Conservation (phyloP, 164 flowering plant genomes). For the Kalanchoe fedtschenkoi region DNA sequence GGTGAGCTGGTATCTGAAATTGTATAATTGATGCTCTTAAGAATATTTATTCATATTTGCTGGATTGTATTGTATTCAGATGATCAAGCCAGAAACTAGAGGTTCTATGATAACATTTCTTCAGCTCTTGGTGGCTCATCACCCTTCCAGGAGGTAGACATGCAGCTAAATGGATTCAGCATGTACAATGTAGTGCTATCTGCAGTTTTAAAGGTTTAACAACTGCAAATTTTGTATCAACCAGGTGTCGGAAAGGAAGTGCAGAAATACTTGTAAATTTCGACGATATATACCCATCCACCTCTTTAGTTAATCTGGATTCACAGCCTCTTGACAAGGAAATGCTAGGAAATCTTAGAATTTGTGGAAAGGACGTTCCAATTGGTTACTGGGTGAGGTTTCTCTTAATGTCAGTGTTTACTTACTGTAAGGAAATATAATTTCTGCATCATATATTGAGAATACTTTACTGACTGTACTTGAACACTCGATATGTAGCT, state of each 20-base stretch:
- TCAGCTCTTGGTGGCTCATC: conserved; percentile 81
- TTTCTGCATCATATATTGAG: no score
- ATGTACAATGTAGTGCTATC: conserved; percentile 1
- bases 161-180: background rate
- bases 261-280: conserved; percentile 80
- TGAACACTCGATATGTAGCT: no score
- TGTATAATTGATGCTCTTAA: background rate
- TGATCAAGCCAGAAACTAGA: conserved; percentile 69
- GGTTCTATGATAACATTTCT: conserved; percentile 67
- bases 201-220: background rate
- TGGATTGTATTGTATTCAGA: conserved; percentile 27
- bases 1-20: background rate
- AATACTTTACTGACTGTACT: no score
- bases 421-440: no score
- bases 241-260: conserved; percentile 75
- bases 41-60: background rate
- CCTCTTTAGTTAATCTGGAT: conserved; percentile 22
- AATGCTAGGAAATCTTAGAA: conserved; percentile 25
- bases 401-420: background rate
- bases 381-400: conserved; percentile 88
- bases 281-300: conserved; percentile 60
- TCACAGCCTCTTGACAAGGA: conserved; percentile 15
- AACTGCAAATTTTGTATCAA: conserved; percentile 15
- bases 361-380: conserved; percentile 93
- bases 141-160: conserved; percentile 78